Conservation (phyloP, 2,329 filamentous ascomycete genomes). For the Dactylellina haptotyla region DNA sequence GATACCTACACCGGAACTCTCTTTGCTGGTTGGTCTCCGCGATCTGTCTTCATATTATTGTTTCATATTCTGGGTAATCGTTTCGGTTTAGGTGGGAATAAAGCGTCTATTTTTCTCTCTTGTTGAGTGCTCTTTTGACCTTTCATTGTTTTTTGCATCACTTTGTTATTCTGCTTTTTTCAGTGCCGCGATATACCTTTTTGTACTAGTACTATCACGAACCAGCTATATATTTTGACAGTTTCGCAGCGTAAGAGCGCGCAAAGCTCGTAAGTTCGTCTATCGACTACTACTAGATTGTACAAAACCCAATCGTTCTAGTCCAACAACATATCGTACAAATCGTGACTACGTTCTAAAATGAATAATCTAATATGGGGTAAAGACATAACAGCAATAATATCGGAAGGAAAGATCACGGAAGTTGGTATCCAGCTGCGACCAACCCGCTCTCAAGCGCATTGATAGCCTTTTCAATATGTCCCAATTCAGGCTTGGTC, state of each 20-base stretch:
- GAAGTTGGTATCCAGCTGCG: constrained; percentile 74
- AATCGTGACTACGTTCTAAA: too few relatives aligned
- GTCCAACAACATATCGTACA: too few relatives aligned
- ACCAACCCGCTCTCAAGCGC: constrained; percentile 78
- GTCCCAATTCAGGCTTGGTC: constrained; percentile 79
- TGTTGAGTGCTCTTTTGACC: neutral
- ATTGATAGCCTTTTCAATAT: constrained; percentile 84
- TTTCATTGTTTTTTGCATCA: neutral
- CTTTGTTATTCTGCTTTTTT: too few relatives aligned
- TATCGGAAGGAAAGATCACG: constrained; percentile 53
- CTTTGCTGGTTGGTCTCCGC: neutral
- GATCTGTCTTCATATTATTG: neutral
- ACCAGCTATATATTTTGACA: too few relatives aligned
- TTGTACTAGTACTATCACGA: too few relatives aligned
- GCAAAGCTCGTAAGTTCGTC: too few relatives aligned
- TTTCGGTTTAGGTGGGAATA: neutral
- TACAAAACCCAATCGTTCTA: neutral
- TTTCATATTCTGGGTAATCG: neutral
- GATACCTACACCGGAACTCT: neutral
- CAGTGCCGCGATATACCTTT: too few relatives aligned
- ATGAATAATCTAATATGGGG: too few relatives aligned
- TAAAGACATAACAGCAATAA: too few relatives aligned
- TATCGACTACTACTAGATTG: neutral
- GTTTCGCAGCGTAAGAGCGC: too few relatives aligned
- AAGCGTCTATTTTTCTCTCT: neutral